Evolutionary conservation across 805 yeast genomes (phyloP).

Genomic region (Cyberlindnera sargentensis): DNA sequence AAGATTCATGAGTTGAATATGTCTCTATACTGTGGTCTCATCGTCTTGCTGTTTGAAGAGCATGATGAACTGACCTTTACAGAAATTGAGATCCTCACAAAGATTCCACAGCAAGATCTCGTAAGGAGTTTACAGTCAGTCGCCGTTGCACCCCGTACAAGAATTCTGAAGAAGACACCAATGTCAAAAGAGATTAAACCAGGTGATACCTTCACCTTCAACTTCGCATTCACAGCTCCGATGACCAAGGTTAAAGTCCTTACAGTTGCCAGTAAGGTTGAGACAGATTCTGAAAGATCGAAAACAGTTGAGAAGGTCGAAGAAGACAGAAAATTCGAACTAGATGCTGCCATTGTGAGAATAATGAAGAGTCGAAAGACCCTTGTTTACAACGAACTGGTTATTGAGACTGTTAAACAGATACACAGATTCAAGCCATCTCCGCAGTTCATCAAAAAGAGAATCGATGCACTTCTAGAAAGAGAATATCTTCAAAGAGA

Average conservation of each 20-base stretch:
- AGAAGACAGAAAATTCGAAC: constrained; percentile 57
- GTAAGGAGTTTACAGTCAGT: constrained; percentile 75
- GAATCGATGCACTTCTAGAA: constrained; percentile 70
- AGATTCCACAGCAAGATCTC: constrained; percentile 68
- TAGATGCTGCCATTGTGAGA: constrained; percentile 83
- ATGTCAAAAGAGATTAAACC: constrained; percentile 63
- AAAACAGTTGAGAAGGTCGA: constrained; percentile 50
- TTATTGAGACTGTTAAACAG: constrained; percentile 58
- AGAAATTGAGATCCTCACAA: constrained; percentile 59
- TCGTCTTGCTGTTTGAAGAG: constrained; percentile 67
- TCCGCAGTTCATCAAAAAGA: constrained; percentile 56
- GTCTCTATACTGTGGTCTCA: constrained; percentile 75
- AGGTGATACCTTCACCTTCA: constrained; percentile 59
- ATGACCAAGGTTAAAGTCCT: constrained; percentile 66
- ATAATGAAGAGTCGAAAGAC: constrained; percentile 73
- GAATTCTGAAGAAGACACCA: constrained; percentile 69
- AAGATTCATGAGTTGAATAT: constrained; percentile 71
- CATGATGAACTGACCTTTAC: constrained; percentile 44
- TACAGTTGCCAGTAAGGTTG: constrained; percentile 45
- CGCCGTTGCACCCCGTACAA: constrained; percentile 74
- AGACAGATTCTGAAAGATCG: constrained; percentile 33
- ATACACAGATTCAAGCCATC: constrained; percentile 65
- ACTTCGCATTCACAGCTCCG: constrained; percentile 61
- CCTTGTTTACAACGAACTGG: constrained; percentile 54
- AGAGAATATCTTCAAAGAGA: constrained; percentile 77